phyloP scores from a whole-genome alignment of 257 asterid genomes.

The Handroanthus guayacan region DNA sequence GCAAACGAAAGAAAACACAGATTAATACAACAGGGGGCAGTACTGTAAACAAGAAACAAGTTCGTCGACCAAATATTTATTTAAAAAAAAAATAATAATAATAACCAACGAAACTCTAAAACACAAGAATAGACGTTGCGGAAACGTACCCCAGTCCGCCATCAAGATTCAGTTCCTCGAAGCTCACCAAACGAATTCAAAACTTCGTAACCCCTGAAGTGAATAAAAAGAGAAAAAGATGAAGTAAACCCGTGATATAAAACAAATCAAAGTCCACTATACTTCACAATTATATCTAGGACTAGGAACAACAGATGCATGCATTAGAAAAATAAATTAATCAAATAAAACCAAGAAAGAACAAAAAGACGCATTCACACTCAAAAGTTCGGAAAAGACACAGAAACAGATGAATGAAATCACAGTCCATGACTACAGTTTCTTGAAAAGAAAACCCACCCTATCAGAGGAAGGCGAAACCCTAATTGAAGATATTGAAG shows the following conservation, averaged over 20 bases:
- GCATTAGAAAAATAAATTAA: not conserved
- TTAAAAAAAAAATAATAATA: not conserved
- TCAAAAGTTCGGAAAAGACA: not conserved
- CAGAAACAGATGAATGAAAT: not conserved
- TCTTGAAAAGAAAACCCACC: slow-evolving; percentile 26
- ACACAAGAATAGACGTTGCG: not conserved
- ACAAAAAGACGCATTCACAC: not conserved
- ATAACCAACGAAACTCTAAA: not conserved
- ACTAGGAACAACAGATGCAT: not conserved
- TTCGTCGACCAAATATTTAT: too few relatives aligned
- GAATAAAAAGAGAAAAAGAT: not conserved
- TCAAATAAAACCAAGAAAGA: not conserved
- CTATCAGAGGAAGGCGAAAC: slow-evolving; percentile 27
- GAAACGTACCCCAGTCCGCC: slow-evolving; percentile 88
- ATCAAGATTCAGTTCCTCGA: slow-evolving; percentile 47
- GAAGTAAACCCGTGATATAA: not conserved
- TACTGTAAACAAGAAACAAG: not conserved
- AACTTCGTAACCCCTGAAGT: slow-evolving; percentile 32
- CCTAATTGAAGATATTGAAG: slow-evolving; percentile 23
- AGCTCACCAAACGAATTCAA: slow-evolving; percentile 33
- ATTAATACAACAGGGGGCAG: not conserved
- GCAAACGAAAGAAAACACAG: not conserved
- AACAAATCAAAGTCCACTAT: not conserved
- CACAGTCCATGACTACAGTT: not conserved
- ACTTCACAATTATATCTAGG: slow-evolving; percentile 5